Percentiles rank a stretch among this genome's conserved stretches.
phyloP scores from a whole-genome alignment of 1,284 basidiomycete species.

The Malassezia sp. region DNA sequence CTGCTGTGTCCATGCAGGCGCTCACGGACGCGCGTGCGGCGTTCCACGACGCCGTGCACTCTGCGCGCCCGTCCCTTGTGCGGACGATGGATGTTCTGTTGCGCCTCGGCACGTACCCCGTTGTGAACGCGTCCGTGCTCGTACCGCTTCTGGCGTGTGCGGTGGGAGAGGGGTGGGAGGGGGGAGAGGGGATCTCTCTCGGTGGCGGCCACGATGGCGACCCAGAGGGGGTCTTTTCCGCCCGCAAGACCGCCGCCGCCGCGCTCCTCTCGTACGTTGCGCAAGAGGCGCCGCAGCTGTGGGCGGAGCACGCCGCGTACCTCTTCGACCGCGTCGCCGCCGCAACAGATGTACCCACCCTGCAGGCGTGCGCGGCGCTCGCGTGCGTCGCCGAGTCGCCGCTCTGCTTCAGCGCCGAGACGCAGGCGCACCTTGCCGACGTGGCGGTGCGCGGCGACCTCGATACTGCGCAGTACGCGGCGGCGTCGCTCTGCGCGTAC shows the following conservation, averaged over 20 bases:
- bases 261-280: slow-evolving; percentile 4
- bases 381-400: not conserved
- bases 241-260: not conserved
- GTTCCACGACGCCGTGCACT: slow-evolving; percentile 15
- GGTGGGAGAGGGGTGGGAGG: slow-evolving; percentile 49
- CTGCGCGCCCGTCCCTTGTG: slow-evolving; percentile 19
- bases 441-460: not conserved
- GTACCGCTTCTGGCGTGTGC: slow-evolving; percentile 58
- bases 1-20: slow-evolving; percentile 72
- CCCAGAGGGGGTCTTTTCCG: no score
- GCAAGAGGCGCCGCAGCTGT: slow-evolving; percentile 9
- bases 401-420: not conserved
- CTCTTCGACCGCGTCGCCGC: not conserved
- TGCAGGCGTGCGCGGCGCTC: slow-evolving; percentile 1
- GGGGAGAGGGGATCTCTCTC: not conserved
- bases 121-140: slow-evolving; percentile 74
- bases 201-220: not conserved
- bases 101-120: slow-evolving; percentile 60
- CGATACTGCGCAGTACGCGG: not conserved
- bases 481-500: no score
- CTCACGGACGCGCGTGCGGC: slow-evolving; percentile 34
- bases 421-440: not conserved
- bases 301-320: not conserved
- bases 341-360: not conserved
- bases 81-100: slow-evolving; percentile 53